Evolutionary conservation across 768 basidiomycete species (phyloP), one percentile per base, ranked within the genome.

Genomic region (Tricholoma sp.): DNA sequence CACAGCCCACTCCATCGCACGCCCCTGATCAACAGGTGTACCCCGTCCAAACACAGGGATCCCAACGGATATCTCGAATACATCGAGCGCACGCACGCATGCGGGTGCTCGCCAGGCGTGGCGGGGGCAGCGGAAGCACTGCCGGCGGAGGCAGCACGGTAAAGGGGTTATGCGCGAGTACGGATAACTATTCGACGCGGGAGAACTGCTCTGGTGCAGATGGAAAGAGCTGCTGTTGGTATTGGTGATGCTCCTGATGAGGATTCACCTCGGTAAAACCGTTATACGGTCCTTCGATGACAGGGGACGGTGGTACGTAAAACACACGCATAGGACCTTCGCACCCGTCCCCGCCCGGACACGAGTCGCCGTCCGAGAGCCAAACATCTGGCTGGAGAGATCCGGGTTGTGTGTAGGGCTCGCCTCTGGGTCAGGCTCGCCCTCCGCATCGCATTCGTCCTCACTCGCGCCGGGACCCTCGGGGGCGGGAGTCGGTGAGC

Each of bases 361-460:
- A 1, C 7, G 27, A 12, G 41, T 21, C 18, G 12, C 54, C 29
- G 21, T 39, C 51, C n/a, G 34, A 8, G n/a, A n/a, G n/a, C n/a
- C 39, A 24, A 55, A 55, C 0, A 63, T 56, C 19, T 63, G 68
- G 27, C 67, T 69, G 5, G 71, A 72, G n/a, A 75, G 62, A 59
- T 72, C 73, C 1, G 71, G 66, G 21, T 74, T 74, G 57, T 74
- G 74, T 14, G 70, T 69, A 7, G 74, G 74, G 62, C 52, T 71
- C 9, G 71, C 68, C 56, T 72, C 72, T 27, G 71, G 67, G n/a
- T 72, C 73, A 10, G 65, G 62, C 52, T 71, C 73, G 27, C 69
- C 69, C 52, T 70, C 72, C 18, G 69, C 72, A 22, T 71, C 70
- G 7, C 50, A 49, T 37, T 43, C 39, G 4, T 37, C 57, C 52